phyloP scores from a whole-genome alignment of 805 yeast genomes.

The Lipomyces yamadae region DNA sequence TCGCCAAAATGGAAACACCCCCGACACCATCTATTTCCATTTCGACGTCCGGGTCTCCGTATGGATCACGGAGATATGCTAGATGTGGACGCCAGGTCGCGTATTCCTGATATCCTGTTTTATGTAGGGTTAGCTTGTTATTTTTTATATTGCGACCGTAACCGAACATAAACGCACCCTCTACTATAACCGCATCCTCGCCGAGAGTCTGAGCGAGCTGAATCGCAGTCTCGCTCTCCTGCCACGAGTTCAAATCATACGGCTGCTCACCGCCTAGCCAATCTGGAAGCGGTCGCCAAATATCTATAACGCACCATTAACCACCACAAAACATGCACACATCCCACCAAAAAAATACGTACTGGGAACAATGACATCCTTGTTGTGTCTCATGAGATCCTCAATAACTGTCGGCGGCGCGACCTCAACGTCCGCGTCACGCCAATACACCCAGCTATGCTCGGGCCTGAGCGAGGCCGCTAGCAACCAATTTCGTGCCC shows the following conservation, averaged over 20 bases:
- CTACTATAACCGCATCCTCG: constrained; percentile 96
- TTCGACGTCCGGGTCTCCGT: constrained; percentile 92
- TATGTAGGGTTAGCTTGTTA: not conserved
- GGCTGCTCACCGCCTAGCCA: constrained; percentile 92
- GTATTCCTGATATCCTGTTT: constrained; percentile 93
- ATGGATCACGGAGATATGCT: constrained; percentile 92
- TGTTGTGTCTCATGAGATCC: constrained; percentile 89
- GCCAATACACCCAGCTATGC: constrained; percentile 95
- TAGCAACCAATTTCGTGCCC: constrained; percentile 92
- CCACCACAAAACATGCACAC: not conserved
- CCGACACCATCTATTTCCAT: constrained; percentile 97
- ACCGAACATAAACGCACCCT: constrained; percentile 54
- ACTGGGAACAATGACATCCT: constrained; percentile 93
- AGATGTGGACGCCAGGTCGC: constrained; percentile 98
- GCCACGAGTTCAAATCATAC: constrained; percentile 97
- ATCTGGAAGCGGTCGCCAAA: constrained; percentile 96
- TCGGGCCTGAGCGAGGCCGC: constrained; percentile 85
- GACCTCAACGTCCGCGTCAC: constrained; percentile 96
- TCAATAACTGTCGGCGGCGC: constrained; percentile 83
- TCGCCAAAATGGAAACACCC: constrained; percentile 90
- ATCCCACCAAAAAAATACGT: constrained; percentile 44
- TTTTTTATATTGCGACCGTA: not conserved
- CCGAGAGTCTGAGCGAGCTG: constrained; percentile 59
- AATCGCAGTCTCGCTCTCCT: constrained; percentile 77
- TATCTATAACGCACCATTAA: constrained; percentile 49